Evolutionary conservation across 2,329 filamentous ascomycete species (phyloP).

Genomic region (Aotearoamyces nothofagi): DNA sequence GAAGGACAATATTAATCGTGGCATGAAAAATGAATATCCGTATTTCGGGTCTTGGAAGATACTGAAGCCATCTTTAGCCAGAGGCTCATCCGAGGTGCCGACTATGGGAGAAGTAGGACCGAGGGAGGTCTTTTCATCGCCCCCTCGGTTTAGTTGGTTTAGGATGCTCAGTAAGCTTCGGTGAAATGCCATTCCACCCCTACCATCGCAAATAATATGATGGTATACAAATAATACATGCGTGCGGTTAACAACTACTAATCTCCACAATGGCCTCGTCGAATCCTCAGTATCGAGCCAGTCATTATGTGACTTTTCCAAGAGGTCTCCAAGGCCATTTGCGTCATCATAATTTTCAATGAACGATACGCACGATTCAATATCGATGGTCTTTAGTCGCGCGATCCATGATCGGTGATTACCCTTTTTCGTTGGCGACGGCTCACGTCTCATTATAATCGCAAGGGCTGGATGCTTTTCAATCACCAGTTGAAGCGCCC

Average conservation of each 20-base stretch:
- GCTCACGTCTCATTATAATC: constrained; percentile 4
- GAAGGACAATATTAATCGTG: constrained; percentile 4
- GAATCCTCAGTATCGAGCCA: constrained; percentile 8
- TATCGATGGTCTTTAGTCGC: constrained; percentile 3
- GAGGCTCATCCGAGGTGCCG: background rate
- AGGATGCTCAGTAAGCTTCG: constrained; percentile 5
- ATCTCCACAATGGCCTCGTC: constrained; percentile 8
- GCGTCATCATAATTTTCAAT: constrained; percentile 1
- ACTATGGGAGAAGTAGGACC: background rate
- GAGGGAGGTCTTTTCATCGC: background rate
- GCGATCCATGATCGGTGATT: constrained; percentile 7
- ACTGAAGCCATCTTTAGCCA: constrained; percentile 3
- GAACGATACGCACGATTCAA: constrained; percentile 7
- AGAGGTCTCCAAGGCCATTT: constrained; percentile 1
- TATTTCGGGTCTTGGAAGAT: constrained; percentile 3
- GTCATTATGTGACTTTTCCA: constrained; percentile 6
- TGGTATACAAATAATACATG: background rate
- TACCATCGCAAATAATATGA: background rate
- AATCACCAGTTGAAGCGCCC: constrained; percentile 5
- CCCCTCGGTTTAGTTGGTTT: constrained; percentile 4
- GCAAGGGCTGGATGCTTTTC: constrained; percentile 6
- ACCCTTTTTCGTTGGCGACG: constrained; percentile 4
- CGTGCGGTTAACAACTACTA: background rate
- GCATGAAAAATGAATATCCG: constrained; percentile 5
- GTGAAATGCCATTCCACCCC: constrained; percentile 4